Evolutionary conservation across 1,139 yeast species (phyloP), one percentile per base, ranked within the genome.

Genomic region (Yamadazyma mexicana): DNA sequence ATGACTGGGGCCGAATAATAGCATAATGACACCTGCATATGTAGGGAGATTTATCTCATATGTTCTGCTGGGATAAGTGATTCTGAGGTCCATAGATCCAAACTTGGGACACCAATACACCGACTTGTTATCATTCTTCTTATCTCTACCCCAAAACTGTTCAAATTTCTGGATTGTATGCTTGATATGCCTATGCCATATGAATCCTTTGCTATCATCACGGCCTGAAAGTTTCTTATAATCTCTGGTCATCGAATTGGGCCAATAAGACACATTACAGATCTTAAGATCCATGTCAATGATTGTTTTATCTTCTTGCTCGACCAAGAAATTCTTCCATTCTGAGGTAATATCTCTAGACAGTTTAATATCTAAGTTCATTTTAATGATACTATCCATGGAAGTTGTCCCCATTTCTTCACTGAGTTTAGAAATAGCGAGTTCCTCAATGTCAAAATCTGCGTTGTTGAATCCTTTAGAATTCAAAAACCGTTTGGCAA

Each of bases 41-140:
- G 95, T 76, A 0, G 96, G 83, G 77, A 91, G 73, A 49, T 81
- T 87, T 37, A 91, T 77, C 42, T 87, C 94, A 55, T 92, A 91
- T 1, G 86, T 78, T 36, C 80, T 75, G 31, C 79, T 75, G 6
- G 83, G 82, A 48, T 80, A 83, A 24, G 82, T 71, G 48, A 81
- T 77, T 38, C 83, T 69, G 42, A 94, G 73, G 51, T 89, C 97
- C 47, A 86, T 81, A 2, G 88, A 79, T 1, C 96, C 95, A 54
- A 83, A 77, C 50, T 83, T 82, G 17, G 91, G 88, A 34, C 89
- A 83, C 97, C 97, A 92, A 33, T 71, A 77, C 39, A 92, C 64
- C 24, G 79, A 76, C 53, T 96, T 77, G 36, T 94, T 94, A 44
- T 74, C 80, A 56, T 87, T 88, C 40, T 79, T 73, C 33, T 78